Base-by-base conservation (phyloP, 805 yeast genomes). In the Lipomyces anomalus region DNA sequence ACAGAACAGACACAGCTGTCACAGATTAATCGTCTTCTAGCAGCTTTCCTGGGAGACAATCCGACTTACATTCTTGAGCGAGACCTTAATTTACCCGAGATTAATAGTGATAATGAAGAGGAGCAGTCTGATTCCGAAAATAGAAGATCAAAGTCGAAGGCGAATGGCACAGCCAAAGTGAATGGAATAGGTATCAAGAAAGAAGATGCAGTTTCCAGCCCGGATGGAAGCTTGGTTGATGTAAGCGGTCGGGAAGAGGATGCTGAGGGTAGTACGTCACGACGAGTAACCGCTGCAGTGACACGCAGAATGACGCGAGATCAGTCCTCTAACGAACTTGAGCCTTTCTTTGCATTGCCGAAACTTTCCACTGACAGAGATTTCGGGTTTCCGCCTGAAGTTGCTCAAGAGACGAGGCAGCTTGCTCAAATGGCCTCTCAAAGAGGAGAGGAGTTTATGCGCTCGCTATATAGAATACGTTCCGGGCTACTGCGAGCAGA, bases 1-100 rank as follows among this genome's bases (percentile, higher is more conserved):
- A 74, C 76, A 35, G 98, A 92, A 60, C 95, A 87, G 57, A 72
- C 74, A 22, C 80, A 80, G 29, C 83, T 84, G n/a, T 78, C 80
- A 47, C 76, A 80, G 58, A 68, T 88, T 43, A 76, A 82, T 36
- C 78, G 78, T 57, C 70, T 90, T 37, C 72, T 92, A 65, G 84
- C 82, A 50, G 80, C 84, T 1, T 78, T 90, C 55, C 70, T 90
- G 40, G 96, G 97, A 3, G 97, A 90, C 60, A 90, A 86, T 61
- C 84, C 94, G 53, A 71, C 71, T 36, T 79, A 78, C 44, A 65
- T 82, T 33, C 68, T 78, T 18, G 85, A 84, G 29, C 78, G 75
- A 20, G 76, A 78, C 39, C 63, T 89, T 64, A 75, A 78, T 21
- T 68, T 88, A 28, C 82, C 87, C 1, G 71, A 66, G 22, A 84